Base-by-base conservation (phyloP, 192 early-diverging fungal species). In the Physocladia obscura region DNA sequence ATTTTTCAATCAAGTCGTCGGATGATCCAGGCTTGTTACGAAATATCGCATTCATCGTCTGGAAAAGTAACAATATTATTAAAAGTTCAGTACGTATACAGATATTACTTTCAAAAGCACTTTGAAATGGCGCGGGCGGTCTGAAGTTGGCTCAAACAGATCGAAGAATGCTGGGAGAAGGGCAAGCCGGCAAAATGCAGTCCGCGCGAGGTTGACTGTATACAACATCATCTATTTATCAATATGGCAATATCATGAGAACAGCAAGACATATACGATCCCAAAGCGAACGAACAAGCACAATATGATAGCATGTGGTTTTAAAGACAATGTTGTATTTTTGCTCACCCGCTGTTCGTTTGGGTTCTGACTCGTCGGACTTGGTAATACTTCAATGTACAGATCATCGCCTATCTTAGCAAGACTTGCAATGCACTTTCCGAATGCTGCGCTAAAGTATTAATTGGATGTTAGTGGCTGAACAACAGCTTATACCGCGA, bases 91-190 rank as follows among this genome's bases (percentile, higher is more conserved):
- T n/a, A n/a, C n/a, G n/a, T n/a, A n/a, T n/a, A n/a, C n/a, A n/a
- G n/a, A n/a, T n/a, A n/a, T n/a, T n/a, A 76, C 75, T 74, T 79
- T 79, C 8, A 79, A 56, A 22, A 76, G 54, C 19, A 80, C 72
- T 40, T 76, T 69, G 56, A 76, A 69, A 31, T 62, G 58, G 4
- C 70, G 58, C 11, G 62, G 58, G n/a, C 63, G 67, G 11, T 70
- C 51, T 19, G 76, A 60, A 6, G 49, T 69, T 8, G 31, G 47
- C 8, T 74, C 79, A 29, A 88, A 92, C 17, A 71, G 62, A n/a
- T 89, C 88, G 75, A 92, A 92, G 73, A 90, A 92, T 31, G 67
- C 76, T 21, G 76, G 67, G 0, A 75, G 81, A 22, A 92, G 84
- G 4, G 79, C 77, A 38, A 89, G 81, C 35, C 74, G 75, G 6